Percentiles rank a stretch among this genome's conserved stretches.
Evolutionary conservation across 2,329 filamentous ascomycete genomes (phyloP).

Genomic region (Aspergillus sergii): DNA sequence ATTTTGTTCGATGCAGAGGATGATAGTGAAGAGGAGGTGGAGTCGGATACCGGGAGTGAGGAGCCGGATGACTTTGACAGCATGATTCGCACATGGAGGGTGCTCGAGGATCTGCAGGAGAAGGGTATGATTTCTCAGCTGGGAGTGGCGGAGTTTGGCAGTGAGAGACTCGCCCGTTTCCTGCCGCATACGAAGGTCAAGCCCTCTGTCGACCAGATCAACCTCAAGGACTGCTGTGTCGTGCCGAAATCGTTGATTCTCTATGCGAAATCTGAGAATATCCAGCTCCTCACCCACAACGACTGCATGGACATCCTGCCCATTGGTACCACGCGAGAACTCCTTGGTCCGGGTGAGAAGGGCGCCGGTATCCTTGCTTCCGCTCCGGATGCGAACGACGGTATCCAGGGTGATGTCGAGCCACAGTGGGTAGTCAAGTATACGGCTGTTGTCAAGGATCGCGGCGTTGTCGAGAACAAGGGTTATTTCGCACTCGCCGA

Average conservation of each 20-base stretch:
- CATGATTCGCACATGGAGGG: conserved; percentile 68
- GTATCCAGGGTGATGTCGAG: conserved; percentile 74
- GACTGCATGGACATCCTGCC: conserved; percentile 93
- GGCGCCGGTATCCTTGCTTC: conserved; percentile 77
- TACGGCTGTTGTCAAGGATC: conserved; percentile 88
- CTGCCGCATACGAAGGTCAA: conserved; percentile 69
- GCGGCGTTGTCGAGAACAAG: conserved; percentile 97
- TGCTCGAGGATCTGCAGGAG: conserved; percentile 72
- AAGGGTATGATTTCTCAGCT: conserved; percentile 73
- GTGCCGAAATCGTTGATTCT: conserved; percentile 84
- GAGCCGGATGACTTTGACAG: conserved; percentile 58
- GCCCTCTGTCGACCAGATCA: conserved; percentile 92
- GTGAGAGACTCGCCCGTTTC: conserved; percentile 77
- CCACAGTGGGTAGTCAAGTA: conserved; percentile 98
- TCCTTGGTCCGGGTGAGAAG: conserved; percentile 71
- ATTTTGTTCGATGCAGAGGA: conserved; percentile 93
- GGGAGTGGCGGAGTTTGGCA: conserved; percentile 89
- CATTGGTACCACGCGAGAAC: conserved; percentile 77
- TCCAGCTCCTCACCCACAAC: conserved; percentile 90
- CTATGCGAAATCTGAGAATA: conserved; percentile 78
- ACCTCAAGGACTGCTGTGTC: conserved; percentile 91
- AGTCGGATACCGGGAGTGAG: conserved; percentile 45
- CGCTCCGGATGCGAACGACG: conserved; percentile 50
- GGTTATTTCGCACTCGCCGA: conserved; percentile 92
- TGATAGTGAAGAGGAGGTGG: conserved; percentile 71